These are phyloP conservation scores for Melocanna baccifera DNA, from an alignment of 176 grass and related monocot species.

Conservation along the genomic window DNA sequence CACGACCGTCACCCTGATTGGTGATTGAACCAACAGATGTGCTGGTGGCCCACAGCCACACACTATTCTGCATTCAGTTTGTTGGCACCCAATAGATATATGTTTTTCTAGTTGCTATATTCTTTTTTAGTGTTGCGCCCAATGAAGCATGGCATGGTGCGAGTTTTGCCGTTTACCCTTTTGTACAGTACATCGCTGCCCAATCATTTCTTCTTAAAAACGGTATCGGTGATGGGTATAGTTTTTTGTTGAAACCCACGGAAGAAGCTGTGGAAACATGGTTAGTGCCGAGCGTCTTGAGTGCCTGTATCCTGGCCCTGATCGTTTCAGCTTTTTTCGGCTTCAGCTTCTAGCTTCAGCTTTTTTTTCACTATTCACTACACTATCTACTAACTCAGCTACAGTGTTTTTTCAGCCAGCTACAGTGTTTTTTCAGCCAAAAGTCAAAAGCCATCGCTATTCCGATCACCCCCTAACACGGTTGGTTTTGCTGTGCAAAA, in stretches of 20 bases:
- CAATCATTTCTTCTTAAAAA: slow-evolving; percentile 42
- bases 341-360: too few species aligned
- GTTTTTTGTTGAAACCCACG: slow-evolving; percentile 27
- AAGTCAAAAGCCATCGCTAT: too few species aligned
- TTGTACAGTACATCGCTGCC: slow-evolving; percentile 49
- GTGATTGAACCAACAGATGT: slow-evolving; percentile 34
- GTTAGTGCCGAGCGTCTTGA: neutral
- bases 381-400: too few species aligned
- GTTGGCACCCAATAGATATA: slow-evolving; percentile 36
- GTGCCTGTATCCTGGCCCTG: neutral
- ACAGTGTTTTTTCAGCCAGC: too few species aligned
- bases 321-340: too few species aligned
- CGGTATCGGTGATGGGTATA: slow-evolving; percentile 37
- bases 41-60: slow-evolving; percentile 26
- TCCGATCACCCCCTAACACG: too few species aligned
- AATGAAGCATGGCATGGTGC: slow-evolving; percentile 49
- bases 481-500: slow-evolving; percentile 33
- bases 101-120: slow-evolving; percentile 39
- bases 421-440: too few species aligned
- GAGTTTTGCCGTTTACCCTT: slow-evolving; percentile 44
- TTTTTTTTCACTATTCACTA: too few species aligned
- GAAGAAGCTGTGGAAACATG: neutral
- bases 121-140: slow-evolving; percentile 39
- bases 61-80: slow-evolving; percentile 32
- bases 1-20: slow-evolving; percentile 1